Conservation (phyloP, 2,329 filamentous ascomycete species). For the Penicillium concentricum region DNA sequence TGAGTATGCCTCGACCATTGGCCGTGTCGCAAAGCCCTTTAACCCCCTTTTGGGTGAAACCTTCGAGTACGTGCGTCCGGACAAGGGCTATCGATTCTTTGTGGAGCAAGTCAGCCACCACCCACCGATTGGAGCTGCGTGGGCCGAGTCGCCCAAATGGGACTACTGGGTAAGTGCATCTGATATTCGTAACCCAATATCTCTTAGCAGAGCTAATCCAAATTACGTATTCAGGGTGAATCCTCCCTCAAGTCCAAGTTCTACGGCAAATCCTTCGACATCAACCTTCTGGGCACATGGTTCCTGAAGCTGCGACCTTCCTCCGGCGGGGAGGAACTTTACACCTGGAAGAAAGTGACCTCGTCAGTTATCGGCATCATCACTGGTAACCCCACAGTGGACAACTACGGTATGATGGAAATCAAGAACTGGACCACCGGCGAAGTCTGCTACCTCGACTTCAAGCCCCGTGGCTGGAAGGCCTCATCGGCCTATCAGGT, state of each 20-base stretch:
- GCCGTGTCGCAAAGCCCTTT: conserved; percentile 95
- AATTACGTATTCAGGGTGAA: conserved; percentile 64
- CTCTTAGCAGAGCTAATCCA: conserved; percentile 12
- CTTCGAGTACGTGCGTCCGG: conserved; percentile 91
- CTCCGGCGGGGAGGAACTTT: conserved; percentile 76
- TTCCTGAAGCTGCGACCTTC: conserved; percentile 81
- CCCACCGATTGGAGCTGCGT: conserved; percentile 88
- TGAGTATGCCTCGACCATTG: conserved; percentile 95
- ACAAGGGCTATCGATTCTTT: conserved; percentile 98
- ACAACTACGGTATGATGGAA: conserved; percentile 97
- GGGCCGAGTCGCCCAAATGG: conserved; percentile 90
- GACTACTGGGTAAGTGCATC: conserved; percentile 69
- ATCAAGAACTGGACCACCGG: conserved; percentile 97
- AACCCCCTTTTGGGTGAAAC: conserved; percentile 95
- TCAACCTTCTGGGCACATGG: conserved; percentile 95
- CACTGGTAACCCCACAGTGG: conserved; percentile 91
- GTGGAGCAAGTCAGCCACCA: conserved; percentile 98
- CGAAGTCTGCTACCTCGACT: conserved; percentile 83
- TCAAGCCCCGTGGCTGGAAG: conserved; percentile 96
- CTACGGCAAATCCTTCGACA: conserved; percentile 95
- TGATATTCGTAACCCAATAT: not conserved
- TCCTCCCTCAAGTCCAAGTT: conserved; percentile 95
- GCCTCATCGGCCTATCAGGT: conserved; percentile 88
- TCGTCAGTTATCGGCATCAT: conserved; percentile 98
- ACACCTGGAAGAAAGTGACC: conserved; percentile 98